Conservation (phyloP, 1,139 yeast genomes). For the Pichia sp. region DNA sequence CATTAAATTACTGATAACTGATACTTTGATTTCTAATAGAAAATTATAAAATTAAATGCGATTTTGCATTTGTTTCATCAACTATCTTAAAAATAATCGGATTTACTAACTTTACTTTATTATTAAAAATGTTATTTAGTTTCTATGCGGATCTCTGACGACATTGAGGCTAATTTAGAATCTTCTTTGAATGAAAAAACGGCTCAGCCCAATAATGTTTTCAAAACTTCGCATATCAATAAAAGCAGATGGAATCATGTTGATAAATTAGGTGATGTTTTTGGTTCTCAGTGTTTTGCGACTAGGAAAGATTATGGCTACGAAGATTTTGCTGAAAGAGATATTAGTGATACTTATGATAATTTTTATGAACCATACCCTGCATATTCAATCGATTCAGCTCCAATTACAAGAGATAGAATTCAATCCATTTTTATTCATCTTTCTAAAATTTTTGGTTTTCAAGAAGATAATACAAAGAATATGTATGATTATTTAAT, state of each 20-base stretch:
- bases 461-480: conserved; percentile 54
- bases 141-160: not conserved
- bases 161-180: conserved; percentile 9
- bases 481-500: conserved; percentile 63
- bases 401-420: conserved; percentile 42
- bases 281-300: conserved; percentile 24
- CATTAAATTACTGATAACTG: not conserved
- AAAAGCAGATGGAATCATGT: conserved; percentile 43
- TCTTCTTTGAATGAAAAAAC: conserved; percentile 36
- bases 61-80: too few species aligned
- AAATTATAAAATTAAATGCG: too few species aligned
- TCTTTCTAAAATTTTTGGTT: conserved; percentile 55
- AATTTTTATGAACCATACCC: conserved; percentile 50
- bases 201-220: conserved; percentile 44
- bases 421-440: conserved; percentile 53
- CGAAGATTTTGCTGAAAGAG: conserved; percentile 38
- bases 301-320: conserved; percentile 29
- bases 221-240: conserved; percentile 42
- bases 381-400: conserved; percentile 42
- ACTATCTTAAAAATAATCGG: too few species aligned
- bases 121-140: too few species aligned
- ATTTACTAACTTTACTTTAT: conserved; percentile 4
- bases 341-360: conserved; percentile 36
- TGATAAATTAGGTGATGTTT: conserved; percentile 31
- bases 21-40: not conserved